These are phyloP conservation scores for Diplodia sapinea DNA, from an alignment of 2,329 filamentous ascomycete species.

Conservation along the genomic window DNA sequence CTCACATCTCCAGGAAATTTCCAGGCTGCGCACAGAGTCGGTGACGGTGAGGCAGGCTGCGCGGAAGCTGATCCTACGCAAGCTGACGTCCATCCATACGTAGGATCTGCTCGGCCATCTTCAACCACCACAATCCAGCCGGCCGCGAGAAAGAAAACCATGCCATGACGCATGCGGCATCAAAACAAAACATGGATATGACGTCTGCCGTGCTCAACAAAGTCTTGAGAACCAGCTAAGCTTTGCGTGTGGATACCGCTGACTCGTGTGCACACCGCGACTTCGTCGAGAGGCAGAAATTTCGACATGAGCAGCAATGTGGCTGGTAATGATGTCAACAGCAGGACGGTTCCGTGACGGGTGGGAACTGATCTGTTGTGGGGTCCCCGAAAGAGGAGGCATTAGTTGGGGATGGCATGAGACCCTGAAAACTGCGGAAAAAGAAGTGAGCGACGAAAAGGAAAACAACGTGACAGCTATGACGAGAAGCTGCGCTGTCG, in stretches of 20 bases:
- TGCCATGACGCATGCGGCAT: no score
- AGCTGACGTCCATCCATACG: no score
- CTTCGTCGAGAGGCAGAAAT: not conserved
- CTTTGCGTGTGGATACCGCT: slow-evolving; percentile 7
- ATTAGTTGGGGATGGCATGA: not conserved
- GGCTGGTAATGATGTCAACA: slow-evolving; percentile 21
- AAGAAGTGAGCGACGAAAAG: not conserved
- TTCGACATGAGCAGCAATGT: not conserved
- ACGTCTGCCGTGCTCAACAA: no score
- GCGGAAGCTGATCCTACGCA: no score
- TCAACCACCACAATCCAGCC: no score
- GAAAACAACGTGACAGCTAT: not conserved
- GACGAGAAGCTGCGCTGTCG: slow-evolving; percentile 18
- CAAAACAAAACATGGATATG: no score
- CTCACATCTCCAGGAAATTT: no score
- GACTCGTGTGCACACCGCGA: slow-evolving; percentile 15
- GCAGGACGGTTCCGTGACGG: not conserved
- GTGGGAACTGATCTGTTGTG: slow-evolving; percentile 2
- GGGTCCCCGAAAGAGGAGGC: not conserved
- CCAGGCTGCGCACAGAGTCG: no score
- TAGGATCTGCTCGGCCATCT: no score
- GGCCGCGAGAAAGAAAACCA: no score
- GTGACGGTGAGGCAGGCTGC: no score
- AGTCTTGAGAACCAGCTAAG: no score
- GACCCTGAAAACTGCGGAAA: not conserved